Conservation (phyloP, 352 stramenopile genomes). For the Peronosclerospora sorghi region DNA sequence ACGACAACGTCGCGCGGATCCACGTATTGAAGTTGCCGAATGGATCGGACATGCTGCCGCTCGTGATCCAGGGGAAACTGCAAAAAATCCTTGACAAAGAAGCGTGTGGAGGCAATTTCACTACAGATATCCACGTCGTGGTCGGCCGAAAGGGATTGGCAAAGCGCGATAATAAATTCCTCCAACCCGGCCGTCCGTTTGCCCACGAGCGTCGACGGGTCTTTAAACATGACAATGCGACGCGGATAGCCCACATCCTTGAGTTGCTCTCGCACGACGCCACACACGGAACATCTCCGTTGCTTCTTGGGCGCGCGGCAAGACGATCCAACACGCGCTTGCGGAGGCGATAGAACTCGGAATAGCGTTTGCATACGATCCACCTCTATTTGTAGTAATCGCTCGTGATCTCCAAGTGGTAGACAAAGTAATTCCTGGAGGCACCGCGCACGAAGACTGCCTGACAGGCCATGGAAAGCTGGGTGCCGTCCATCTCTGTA, state of each 20-base stretch:
- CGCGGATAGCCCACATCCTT: constrained; percentile 63
- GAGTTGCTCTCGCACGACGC: constrained; percentile 39
- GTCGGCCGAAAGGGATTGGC: constrained; percentile 47
- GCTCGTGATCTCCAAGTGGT: constrained; percentile 80
- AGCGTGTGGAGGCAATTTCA: constrained; percentile 57
- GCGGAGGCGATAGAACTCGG: constrained; percentile 73
- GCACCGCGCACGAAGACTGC: constrained; percentile 66
- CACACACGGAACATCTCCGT: constrained; percentile 39
- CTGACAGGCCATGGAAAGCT: constrained; percentile 54
- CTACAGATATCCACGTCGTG: constrained; percentile 44
- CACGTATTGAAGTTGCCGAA: constrained; percentile 78
- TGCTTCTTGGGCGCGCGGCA: constrained; percentile 45
- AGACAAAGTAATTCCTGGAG: constrained; percentile 74
- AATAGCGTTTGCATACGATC: constrained; percentile 84
- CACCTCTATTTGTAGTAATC: constrained; percentile 85
- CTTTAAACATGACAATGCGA: constrained; percentile 67
- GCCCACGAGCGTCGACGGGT: constrained; percentile 42
- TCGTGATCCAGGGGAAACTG: constrained; percentile 78
- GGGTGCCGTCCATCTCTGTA: too few relatives aligned
- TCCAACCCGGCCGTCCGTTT: constrained; percentile 58
- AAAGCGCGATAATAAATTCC: constrained; percentile 68
- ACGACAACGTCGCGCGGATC: constrained; percentile 71
- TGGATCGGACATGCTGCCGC: constrained; percentile 66
- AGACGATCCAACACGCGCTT: constrained; percentile 59
- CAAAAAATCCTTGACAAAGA: constrained; percentile 73